A percentile compares a stretch with the other conserved stretches of the same genome.
These are phyloP conservation scores for Neurospora sp. DNA, from an alignment of 495 filamentous ascomycete species.

Conservation along the genomic window DNA sequence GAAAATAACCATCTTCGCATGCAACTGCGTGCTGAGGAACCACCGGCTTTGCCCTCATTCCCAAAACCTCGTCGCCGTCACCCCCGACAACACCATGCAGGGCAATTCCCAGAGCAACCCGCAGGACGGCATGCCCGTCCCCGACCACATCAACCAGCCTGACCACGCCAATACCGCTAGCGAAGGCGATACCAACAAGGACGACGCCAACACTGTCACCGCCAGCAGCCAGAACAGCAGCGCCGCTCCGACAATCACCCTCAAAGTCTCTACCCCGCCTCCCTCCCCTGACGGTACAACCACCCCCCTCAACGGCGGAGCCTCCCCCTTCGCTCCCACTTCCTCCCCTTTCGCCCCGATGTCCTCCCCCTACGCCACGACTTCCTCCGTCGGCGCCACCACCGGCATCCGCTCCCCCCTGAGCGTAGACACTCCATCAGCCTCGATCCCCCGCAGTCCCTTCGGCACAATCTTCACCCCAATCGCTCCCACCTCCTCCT, in stretches of 20 bases:
- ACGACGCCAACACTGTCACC: not conserved
- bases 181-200: not conserved
- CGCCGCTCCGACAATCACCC: not conserved
- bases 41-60: not conserved
- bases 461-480: not conserved
- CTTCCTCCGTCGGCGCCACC: not conserved
- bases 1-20: not conserved
- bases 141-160: not conserved
- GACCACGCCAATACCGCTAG: not conserved
- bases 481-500: not conserved
- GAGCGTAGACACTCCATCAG: not conserved
- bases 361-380: not conserved
- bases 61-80: not conserved
- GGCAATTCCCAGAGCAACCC: not conserved
- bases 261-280: not conserved
- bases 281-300: not conserved
- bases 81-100: not conserved
- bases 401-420: not conserved
- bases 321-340: not conserved
- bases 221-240: not conserved
- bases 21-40: not conserved
- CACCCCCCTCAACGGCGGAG: not conserved
- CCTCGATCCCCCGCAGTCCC: not conserved
- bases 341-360: not conserved
- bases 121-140: not conserved